Percentiles rank a stretch among this genome's conserved stretches.
phyloP scores from a whole-genome alignment of 2,329 filamentous ascomycete genomes.

The Talaromyces pinophilus region DNA sequence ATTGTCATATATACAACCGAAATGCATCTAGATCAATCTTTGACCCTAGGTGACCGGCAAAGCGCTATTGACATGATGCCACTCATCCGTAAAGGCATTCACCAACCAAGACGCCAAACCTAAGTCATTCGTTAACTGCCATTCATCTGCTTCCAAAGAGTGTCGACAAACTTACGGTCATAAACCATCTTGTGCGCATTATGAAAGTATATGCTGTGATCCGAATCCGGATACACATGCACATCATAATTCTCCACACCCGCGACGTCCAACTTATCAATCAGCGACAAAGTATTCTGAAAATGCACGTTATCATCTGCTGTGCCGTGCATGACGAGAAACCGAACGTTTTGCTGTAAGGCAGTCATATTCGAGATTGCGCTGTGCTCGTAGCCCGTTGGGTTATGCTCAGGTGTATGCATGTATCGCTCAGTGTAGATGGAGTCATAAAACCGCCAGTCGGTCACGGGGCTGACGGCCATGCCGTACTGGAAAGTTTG shows the following conservation, averaged over 20 bases:
- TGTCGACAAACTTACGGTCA: slow-evolving; percentile 67
- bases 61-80: slow-evolving; percentile 19
- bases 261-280: slow-evolving; percentile 81
- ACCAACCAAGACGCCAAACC: slow-evolving; percentile 22
- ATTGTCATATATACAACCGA: too few relatives aligned
- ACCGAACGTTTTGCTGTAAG: slow-evolving; percentile 75
- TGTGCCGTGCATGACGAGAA: slow-evolving; percentile 94
- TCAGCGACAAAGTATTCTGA: slow-evolving; percentile 84
- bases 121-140: neutral
- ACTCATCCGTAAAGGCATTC: slow-evolving; percentile 23
- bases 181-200: slow-evolving; percentile 90
- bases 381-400: slow-evolving; percentile 71
- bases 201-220: slow-evolving; percentile 94
- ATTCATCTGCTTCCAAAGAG: neutral
- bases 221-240: slow-evolving; percentile 93
- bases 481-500: slow-evolving; percentile 93
- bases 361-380: slow-evolving; percentile 73
- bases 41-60: neutral
- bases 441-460: slow-evolving; percentile 62
- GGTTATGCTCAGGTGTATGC: slow-evolving; percentile 86
- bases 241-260: slow-evolving; percentile 92
- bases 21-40: too few relatives aligned
- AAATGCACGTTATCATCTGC: slow-evolving; percentile 97
- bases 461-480: slow-evolving; percentile 97
- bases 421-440: slow-evolving; percentile 70